These are phyloP conservation scores for Aureobasidium zeae DNA, from an alignment of 2,329 filamentous ascomycete genomes.

Conservation along the genomic window DNA sequence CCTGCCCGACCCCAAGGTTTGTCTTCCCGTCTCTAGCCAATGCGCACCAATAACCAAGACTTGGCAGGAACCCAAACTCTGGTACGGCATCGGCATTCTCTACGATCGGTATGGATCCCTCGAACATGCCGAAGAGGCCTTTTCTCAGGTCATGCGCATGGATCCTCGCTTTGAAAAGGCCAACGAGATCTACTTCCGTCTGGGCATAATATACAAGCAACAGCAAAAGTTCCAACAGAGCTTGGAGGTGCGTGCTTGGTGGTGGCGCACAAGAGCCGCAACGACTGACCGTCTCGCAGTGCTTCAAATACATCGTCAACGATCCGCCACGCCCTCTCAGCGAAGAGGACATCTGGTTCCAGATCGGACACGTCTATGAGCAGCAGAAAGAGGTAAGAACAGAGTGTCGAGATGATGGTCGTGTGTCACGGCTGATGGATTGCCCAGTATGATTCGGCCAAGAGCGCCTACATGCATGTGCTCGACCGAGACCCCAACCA, in stretches of 20 bases:
- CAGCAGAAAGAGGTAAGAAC: constrained; percentile 90
- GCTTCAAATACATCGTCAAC: constrained; percentile 95
- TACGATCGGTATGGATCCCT: constrained; percentile 95
- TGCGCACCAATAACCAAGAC: constrained; percentile 13
- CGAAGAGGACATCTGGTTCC: constrained; percentile 99
- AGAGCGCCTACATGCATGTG: constrained; percentile 84
- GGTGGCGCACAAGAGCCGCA: constrained; percentile 14
- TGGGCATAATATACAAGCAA: constrained; percentile 99
- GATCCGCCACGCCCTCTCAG: constrained; percentile 87
- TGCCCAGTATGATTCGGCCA: constrained; percentile 77
- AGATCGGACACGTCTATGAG: constrained; percentile 97
- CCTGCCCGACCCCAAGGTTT: constrained; percentile 81
- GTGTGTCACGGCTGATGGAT: constrained; percentile 24
- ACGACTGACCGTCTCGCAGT: constrained; percentile 46
- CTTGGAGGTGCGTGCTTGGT: constrained; percentile 58
- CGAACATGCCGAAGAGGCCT: constrained; percentile 95
- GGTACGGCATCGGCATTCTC: constrained; percentile 97
- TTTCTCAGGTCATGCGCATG: constrained; percentile 98
- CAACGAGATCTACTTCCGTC: constrained; percentile 95
- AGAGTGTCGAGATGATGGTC: too few species aligned
- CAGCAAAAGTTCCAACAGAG: constrained; percentile 89
- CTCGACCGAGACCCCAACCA: constrained; percentile 92
- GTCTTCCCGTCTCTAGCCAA: constrained; percentile 22
- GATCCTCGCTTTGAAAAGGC: constrained; percentile 96
- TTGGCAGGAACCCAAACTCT: constrained; percentile 82